Percentiles rank a stretch among this genome's conserved stretches.
phyloP scores from a whole-genome alignment of 345 rosid species.

The Pseudoturritis turrita region DNA sequence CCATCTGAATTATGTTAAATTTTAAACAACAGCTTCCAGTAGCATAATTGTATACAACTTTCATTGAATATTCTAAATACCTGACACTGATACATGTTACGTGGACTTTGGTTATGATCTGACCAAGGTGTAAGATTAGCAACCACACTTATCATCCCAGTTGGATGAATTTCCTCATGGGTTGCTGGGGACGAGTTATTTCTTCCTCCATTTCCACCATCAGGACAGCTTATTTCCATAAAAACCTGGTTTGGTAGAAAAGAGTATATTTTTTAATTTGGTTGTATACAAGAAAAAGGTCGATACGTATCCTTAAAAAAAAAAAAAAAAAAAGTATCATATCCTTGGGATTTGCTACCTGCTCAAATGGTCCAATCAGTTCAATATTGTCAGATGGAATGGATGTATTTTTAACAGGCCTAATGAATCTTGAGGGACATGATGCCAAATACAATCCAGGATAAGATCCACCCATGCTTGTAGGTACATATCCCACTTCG shows the following conservation, averaged over 20 bases:
- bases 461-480: constrained; percentile 84
- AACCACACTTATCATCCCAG: constrained; percentile 92
- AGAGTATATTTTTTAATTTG: constrained; percentile 11
- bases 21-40: neutral
- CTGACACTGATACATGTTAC: constrained; percentile 99
- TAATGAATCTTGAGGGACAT: constrained; percentile 80
- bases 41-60: neutral
- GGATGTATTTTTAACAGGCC: constrained; percentile 77
- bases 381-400: constrained; percentile 49
- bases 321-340: no score
- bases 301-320: no score
- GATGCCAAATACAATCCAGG: constrained; percentile 88
- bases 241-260: constrained; percentile 50
- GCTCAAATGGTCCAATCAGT: constrained; percentile 95
- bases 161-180: constrained; percentile 94
- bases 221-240: constrained; percentile 97
- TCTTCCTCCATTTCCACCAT: constrained; percentile 95
- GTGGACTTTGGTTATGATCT: constrained; percentile 97
- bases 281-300: constrained; percentile 5
- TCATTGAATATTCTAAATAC: constrained; percentile 31
- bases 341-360: constrained; percentile 42
- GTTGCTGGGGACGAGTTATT: constrained; percentile 63
- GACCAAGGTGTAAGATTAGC: constrained; percentile 99
- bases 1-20: constrained; percentile 58
- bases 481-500: constrained; percentile 93